A percentile compares a stretch with the other conserved stretches of the same genome.
phyloP scores from a whole-genome alignment of 2,329 filamentous ascomycete genomes.

The Biscogniauxia marginata region DNA sequence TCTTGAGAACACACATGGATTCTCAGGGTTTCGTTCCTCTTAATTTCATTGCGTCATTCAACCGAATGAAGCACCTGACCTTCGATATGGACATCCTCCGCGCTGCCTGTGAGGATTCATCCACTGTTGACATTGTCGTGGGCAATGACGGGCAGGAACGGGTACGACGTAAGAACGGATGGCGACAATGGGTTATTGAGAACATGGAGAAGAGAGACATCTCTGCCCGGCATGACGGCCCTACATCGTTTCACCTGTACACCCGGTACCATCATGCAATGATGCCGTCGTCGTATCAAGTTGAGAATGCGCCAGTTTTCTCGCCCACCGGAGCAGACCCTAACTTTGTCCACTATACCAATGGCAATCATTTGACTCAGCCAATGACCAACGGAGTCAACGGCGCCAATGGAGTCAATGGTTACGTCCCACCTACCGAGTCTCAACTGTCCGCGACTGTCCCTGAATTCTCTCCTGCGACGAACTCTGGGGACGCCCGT shows the following conservation, averaged over 20 bases:
- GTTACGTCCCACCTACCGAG: conserved; percentile 34
- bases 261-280: conserved; percentile 25
- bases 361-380: conserved; percentile 28
- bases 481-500: conserved; percentile 11
- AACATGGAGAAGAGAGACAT: conserved; percentile 69
- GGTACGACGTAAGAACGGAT: conserved; percentile 70
- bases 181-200: conserved; percentile 74
- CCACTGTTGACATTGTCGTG: conserved; percentile 69
- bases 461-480: conserved; percentile 56
- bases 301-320: conserved; percentile 29
- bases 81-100: conserved; percentile 73
- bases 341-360: conserved; percentile 32
- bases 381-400: conserved; percentile 17
- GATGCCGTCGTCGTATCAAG: conserved; percentile 26
- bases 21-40: conserved; percentile 88
- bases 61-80: conserved; percentile 73
- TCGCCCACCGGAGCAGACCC: conserved; percentile 28
- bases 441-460: conserved; percentile 61
- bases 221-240: conserved; percentile 71
- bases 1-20: conserved; percentile 88
- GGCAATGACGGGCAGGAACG: conserved; percentile 78
- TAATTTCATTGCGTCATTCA: conserved; percentile 79
- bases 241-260: conserved; percentile 37
- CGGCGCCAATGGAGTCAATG: conserved; percentile 26
- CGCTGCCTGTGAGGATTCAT: conserved; percentile 70